Evolutionary conservation across 2,329 filamentous ascomycete species (phyloP).

Genomic region (Didymella keratinophila): DNA sequence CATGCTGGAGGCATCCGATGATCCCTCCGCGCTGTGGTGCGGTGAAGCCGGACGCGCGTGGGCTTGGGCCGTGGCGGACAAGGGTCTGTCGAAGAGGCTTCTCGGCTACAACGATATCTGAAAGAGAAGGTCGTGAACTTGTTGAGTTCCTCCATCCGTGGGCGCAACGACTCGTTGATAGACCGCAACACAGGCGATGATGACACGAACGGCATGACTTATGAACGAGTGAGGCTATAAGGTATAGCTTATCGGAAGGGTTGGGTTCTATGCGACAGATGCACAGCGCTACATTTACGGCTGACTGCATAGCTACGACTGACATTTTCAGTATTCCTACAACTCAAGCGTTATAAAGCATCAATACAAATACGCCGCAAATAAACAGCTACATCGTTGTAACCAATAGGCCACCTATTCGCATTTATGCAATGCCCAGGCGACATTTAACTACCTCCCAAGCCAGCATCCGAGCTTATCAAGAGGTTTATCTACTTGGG

Average conservation of each 20-base stretch:
- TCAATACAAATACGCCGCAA: too few relatives aligned
- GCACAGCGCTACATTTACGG: constrained; percentile 14
- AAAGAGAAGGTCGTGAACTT: not conserved
- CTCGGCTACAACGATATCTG: constrained; percentile 61
- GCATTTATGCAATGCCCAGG: too few relatives aligned
- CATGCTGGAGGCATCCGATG: constrained; percentile 60
- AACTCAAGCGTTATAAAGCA: not conserved
- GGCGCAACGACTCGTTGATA: too few relatives aligned
- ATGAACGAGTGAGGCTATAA: constrained; percentile 9
- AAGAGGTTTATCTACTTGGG: too few relatives aligned
- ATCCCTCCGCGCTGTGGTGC: constrained; percentile 60
- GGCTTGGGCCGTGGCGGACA: constrained; percentile 58
- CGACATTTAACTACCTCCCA: too few relatives aligned
- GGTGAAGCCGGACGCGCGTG: constrained; percentile 59
- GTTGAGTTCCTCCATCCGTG: not conserved
- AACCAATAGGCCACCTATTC: too few relatives aligned
- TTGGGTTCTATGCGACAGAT: not conserved
- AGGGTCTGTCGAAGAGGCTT: constrained; percentile 55
- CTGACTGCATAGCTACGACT: constrained; percentile 15
- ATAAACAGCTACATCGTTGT: too few relatives aligned
- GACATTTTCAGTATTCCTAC: not conserved
- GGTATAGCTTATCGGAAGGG: constrained; percentile 4
- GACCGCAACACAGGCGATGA: constrained; percentile 16
- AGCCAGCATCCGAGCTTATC: too few relatives aligned
- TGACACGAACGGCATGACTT: constrained; percentile 33